Conservation (phyloP, 768 basidiomycete species). For the Strobilomyces echinocephalus region DNA sequence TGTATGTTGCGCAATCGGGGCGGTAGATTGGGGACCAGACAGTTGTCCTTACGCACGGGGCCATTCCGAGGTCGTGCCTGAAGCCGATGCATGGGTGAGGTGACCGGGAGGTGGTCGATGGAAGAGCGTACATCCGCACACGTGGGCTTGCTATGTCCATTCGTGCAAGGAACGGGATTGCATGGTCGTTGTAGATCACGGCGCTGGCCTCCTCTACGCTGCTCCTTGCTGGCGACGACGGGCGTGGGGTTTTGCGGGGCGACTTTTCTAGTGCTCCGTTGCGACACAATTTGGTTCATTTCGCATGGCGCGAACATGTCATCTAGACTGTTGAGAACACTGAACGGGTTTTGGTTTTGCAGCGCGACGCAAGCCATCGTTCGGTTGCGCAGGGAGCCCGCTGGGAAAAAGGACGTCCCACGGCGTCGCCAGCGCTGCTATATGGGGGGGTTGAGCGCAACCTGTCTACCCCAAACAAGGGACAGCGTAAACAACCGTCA, state of each 20-base stretch:
- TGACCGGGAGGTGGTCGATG: not conserved
- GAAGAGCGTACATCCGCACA: slow-evolving; percentile 2
- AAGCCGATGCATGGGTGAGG: not conserved
- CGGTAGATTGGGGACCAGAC: not conserved
- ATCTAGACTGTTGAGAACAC: not conserved
- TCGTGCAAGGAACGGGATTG: not conserved
- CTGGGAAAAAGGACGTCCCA: not conserved
- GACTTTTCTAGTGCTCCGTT: not conserved
- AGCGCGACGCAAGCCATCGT: slow-evolving; percentile 1
- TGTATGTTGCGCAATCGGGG: slow-evolving; percentile 7
- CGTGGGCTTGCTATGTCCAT: not conserved
- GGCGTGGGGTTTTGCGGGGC: not conserved
- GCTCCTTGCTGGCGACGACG: not conserved
- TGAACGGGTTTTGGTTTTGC: slow-evolving; percentile 6
- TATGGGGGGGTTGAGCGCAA: not conserved
- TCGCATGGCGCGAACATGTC: not conserved
- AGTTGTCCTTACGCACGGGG: not conserved
- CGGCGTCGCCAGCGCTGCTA: not conserved
- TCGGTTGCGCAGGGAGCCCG: not conserved
- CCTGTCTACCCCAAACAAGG: slow-evolving; percentile 6
- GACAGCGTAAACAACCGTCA: slow-evolving; percentile 18
- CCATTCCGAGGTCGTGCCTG: slow-evolving; percentile 2
- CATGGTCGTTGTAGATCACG: not conserved
- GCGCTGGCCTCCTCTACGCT: not conserved
- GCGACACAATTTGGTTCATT: not conserved